phyloP scores from a whole-genome alignment of 1,284 basidiomycete genomes.

The Puccinia hordei region DNA sequence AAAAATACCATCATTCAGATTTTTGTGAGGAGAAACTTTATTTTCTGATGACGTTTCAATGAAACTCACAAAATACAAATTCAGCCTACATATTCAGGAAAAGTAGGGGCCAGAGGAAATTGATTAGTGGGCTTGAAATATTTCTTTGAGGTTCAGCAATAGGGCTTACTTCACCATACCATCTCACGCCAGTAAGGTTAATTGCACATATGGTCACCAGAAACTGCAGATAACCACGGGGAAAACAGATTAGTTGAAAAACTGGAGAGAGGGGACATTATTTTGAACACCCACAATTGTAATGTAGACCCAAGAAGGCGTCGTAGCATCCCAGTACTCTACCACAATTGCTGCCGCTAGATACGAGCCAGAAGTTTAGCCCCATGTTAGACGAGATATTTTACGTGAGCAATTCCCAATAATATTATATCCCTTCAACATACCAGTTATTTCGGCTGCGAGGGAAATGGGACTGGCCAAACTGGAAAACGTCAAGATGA shows the following conservation, averaged over 20 bases:
- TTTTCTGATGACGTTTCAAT: neutral
- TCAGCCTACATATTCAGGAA: constrained; percentile 15
- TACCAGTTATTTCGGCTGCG: constrained; percentile 1
- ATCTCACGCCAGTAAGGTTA: constrained; percentile 64
- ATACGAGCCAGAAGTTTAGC: constrained; percentile 59
- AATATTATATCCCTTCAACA: neutral
- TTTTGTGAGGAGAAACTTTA: neutral
- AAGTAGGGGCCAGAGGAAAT: constrained; percentile 41
- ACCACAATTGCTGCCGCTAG: constrained; percentile 50
- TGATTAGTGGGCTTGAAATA: neutral
- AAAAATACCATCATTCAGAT: neutral
- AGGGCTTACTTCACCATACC: constrained; percentile 66
- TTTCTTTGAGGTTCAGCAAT: neutral
- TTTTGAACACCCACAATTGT: neutral
- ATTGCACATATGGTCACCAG: constrained; percentile 50
- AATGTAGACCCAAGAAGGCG: constrained; percentile 3
- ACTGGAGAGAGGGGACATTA: neutral
- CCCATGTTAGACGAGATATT: constrained; percentile 60
- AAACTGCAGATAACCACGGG: constrained; percentile 29
- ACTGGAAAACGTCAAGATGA: neutral
- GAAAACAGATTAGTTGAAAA: neutral
- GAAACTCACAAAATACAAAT: constrained; percentile 40
- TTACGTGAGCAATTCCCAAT: neutral
- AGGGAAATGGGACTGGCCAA: neutral
- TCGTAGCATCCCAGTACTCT: constrained; percentile 54